Conservation (phyloP, 495 filamentous ascomycete species). For the Tuber borchii region DNA sequence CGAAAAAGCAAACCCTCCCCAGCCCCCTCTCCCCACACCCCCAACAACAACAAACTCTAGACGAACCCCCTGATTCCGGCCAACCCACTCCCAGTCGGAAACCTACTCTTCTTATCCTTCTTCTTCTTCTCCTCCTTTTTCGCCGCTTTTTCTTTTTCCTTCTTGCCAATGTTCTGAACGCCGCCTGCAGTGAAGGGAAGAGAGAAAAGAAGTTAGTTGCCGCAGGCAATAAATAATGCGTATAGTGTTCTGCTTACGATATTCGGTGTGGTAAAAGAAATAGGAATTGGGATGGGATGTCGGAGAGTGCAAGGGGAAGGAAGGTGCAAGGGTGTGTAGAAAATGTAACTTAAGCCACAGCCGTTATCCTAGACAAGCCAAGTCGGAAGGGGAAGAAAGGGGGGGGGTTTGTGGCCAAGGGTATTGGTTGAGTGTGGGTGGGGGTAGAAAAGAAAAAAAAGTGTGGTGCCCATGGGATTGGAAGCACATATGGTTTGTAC, state of each 20-base stretch:
- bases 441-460: background rate
- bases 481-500: conserved; percentile 36
- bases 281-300: background rate
- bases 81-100: conserved; percentile 44
- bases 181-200: conserved; percentile 46
- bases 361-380: conserved; percentile 18
- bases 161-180: conserved; percentile 51
- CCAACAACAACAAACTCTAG: conserved; percentile 17
- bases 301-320: background rate
- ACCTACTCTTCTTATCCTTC: conserved; percentile 50
- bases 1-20: background rate
- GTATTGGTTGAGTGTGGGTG: background rate
- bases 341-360: background rate
- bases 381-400: conserved; percentile 1
- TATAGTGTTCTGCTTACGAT: conserved; percentile 12
- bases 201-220: background rate
- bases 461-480: background rate
- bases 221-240: background rate
- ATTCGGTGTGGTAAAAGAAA: background rate
- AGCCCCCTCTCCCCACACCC: background rate
- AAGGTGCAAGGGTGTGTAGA: background rate
- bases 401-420: background rate
- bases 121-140: conserved; percentile 48
- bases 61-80: conserved; percentile 53
- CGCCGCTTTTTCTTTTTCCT: conserved; percentile 48